phyloP scores from a whole-genome alignment of 2,329 filamentous ascomycete species.

The Penicillium sp. region DNA sequence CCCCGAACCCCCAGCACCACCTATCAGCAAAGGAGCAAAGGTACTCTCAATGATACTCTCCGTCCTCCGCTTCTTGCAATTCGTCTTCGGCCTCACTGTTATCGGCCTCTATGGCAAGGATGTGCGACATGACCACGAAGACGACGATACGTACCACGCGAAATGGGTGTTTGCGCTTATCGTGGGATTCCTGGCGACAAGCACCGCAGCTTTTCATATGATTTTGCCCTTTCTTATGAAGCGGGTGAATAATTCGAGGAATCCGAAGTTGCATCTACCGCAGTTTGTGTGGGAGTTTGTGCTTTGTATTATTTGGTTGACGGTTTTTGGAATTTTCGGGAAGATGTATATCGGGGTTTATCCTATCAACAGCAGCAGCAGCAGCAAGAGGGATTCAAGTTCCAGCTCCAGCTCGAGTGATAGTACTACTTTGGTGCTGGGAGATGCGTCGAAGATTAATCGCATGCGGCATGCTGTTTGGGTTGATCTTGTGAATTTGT shows the following conservation, averaged over 20 bases:
- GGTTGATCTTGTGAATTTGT: constrained; percentile 72
- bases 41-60: constrained; percentile 21
- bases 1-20: constrained; percentile 2
- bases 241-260: constrained; percentile 22
- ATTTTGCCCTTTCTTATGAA: constrained; percentile 55
- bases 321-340: constrained; percentile 80
- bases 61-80: constrained; percentile 70
- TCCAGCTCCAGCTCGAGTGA: neutral
- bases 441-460: constrained; percentile 45
- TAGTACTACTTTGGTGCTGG: neutral
- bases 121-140: constrained; percentile 47
- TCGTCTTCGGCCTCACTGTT: constrained; percentile 73
- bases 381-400: constrained; percentile 53
- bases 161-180: constrained; percentile 81
- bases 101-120: constrained; percentile 76
- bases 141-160: constrained; percentile 56
- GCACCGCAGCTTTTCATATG: constrained; percentile 65
- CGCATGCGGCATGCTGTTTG: constrained; percentile 87
- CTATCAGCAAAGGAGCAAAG: constrained; percentile 12
- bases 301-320: constrained; percentile 75
- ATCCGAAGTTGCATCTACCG: constrained; percentile 37
- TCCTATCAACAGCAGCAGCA: constrained; percentile 29
- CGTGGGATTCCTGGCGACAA: constrained; percentile 63
- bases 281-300: constrained; percentile 69
- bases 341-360: constrained; percentile 73